phyloP scores from a whole-genome alignment of 306 rosid genomes.

The Cotoneaster glaucophyllus region DNA sequence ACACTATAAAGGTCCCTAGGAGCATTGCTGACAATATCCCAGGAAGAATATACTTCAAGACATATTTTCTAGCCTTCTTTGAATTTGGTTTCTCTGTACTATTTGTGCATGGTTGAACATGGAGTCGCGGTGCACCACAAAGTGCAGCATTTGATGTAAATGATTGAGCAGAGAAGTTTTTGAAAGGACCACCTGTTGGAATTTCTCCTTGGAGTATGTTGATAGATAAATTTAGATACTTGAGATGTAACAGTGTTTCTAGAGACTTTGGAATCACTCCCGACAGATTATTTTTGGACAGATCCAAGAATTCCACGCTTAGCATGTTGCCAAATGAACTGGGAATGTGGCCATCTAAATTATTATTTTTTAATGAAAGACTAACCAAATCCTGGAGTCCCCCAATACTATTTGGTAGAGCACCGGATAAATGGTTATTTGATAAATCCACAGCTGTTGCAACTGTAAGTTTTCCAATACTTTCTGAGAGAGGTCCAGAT shows the following conservation, averaged over 20 bases:
- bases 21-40: neutral
- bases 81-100: neutral
- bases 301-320: constrained; percentile 1
- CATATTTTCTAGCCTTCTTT: neutral
- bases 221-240: neutral
- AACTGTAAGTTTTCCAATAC: neutral
- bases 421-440: neutral
- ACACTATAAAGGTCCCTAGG: neutral
- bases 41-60: neutral
- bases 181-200: constrained; percentile 13
- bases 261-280: neutral
- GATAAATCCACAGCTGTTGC: neutral
- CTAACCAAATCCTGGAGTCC: neutral
- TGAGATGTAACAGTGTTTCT: neutral
- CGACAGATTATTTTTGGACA: neutral
- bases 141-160: constrained; percentile 21
- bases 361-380: neutral
- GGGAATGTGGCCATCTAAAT: constrained; percentile 10
- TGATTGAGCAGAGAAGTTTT: constrained; percentile 13
- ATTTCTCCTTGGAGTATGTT: constrained; percentile 22
- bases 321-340: constrained; percentile 10
- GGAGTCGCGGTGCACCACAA: constrained; percentile 13
- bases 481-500: neutral
- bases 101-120: constrained; percentile 14
- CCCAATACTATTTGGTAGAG: neutral